Conservation (phyloP, 148 eudicot species). For the Camellia granthamiana region DNA sequence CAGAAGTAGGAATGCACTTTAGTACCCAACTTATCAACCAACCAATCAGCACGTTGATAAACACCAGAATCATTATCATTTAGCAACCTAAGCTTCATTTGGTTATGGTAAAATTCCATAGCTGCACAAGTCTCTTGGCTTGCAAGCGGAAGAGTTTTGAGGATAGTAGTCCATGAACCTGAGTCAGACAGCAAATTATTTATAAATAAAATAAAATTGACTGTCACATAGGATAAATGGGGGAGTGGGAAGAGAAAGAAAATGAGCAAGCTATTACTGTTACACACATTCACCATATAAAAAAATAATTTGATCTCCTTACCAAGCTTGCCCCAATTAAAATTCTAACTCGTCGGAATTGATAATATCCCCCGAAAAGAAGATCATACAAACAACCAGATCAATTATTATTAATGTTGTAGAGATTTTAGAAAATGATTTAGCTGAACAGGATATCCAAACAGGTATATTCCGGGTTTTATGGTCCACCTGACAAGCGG, state of each 20-base stretch:
- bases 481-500: neutral
- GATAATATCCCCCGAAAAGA: too few species aligned
- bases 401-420: neutral
- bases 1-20: conserved; percentile 90
- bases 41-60: conserved; percentile 83
- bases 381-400: too few species aligned
- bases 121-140: conserved; percentile 82
- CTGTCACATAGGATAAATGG: neutral
- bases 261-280: neutral
- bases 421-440: neutral
- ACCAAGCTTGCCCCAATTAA: neutral
- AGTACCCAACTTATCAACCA: conserved; percentile 69
- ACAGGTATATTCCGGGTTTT: neutral
- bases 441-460: neutral
- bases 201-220: conserved; percentile 2
- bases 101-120: conserved; percentile 82
- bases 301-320: neutral
- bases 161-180: conserved; percentile 57
- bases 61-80: conserved; percentile 53
- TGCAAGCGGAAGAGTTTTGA: conserved; percentile 68
- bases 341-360: neutral
- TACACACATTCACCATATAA: neutral
- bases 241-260: neutral
- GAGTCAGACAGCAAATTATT: conserved; percentile 17
- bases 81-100: conserved; percentile 63